These are phyloP conservation scores for Pseudonitzschia multiseries DNA, from an alignment of 108 stramenopile species.

Conservation along the genomic window DNA sequence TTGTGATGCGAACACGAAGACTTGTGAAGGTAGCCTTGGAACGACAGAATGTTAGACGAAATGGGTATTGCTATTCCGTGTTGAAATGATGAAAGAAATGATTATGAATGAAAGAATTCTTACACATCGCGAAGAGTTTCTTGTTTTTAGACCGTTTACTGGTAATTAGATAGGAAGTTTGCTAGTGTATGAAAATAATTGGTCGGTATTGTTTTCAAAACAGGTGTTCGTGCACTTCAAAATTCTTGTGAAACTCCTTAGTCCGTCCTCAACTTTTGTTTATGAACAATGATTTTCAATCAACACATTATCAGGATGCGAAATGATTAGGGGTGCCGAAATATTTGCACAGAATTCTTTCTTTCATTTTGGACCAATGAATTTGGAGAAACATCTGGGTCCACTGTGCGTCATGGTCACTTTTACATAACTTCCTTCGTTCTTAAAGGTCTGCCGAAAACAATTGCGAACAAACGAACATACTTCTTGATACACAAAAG, in stretches of 20 bases:
- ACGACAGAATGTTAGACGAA: not conserved
- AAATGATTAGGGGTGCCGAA: not conserved
- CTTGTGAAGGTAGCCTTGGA: not conserved
- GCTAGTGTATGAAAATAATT: not conserved
- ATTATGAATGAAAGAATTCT: not conserved
- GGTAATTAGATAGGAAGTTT: not conserved
- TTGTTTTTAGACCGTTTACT: constrained; percentile 3
- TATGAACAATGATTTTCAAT: not conserved
- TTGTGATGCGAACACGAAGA: not conserved
- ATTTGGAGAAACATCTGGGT: not conserved
- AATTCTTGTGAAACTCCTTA: constrained; percentile 1
- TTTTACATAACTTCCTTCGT: too few relatives aligned
- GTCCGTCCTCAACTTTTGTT: not conserved
- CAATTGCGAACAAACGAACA: not conserved
- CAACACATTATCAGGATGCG: too few relatives aligned
- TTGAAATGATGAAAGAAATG: not conserved
- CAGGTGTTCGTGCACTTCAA: not conserved
- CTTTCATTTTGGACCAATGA: not conserved
- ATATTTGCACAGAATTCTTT: not conserved
- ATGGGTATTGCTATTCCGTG: not conserved
- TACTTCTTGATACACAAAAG: too few relatives aligned
- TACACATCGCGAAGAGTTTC: not conserved
- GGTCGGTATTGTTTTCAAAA: not conserved
- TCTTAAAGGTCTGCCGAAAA: not conserved
- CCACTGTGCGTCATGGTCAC: not conserved